phyloP scores from a whole-genome alignment of 768 basidiomycete species.

The Boletus pseudopeckii region DNA sequence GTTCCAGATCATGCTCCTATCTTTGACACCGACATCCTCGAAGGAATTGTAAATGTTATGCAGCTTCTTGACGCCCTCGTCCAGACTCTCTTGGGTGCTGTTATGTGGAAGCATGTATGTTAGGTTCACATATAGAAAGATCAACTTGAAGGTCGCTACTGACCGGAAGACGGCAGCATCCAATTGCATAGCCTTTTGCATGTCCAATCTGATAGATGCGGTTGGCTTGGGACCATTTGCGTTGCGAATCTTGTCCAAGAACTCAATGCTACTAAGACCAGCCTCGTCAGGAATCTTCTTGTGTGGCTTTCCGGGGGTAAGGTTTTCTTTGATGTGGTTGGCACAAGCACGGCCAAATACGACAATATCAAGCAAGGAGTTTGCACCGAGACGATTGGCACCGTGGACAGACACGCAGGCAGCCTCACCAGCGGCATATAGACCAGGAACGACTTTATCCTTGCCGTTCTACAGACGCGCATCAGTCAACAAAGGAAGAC shows the following conservation, averaged over 20 bases:
- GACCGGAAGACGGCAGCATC: constrained; percentile 97
- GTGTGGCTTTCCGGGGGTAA: constrained; percentile 88
- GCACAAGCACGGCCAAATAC: constrained; percentile 99
- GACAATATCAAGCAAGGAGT: constrained; percentile 97
- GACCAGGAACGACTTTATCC: constrained; percentile 90
- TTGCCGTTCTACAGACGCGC: constrained; percentile 60
- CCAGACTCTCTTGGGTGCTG: constrained; percentile 84
- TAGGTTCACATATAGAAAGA: not conserved
- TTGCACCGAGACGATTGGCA: constrained; percentile 98
- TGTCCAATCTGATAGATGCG: constrained; percentile 85
- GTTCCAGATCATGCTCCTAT: constrained; percentile 99
- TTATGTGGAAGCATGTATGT: constrained; percentile 1
- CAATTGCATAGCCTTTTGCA: constrained; percentile 99
- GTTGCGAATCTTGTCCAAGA: constrained; percentile 85
- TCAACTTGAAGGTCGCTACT: constrained; percentile 5
- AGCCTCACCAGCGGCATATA: constrained; percentile 98
- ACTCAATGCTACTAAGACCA: constrained; percentile 79
- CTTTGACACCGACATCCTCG: constrained; percentile 92
- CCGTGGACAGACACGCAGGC: constrained; percentile 99
- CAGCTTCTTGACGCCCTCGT: constrained; percentile 90
- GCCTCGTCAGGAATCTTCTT: constrained; percentile 83
- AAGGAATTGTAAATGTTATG: constrained; percentile 83
- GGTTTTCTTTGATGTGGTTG: constrained; percentile 91
- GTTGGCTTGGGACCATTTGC: constrained; percentile 82
- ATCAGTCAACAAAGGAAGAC: not conserved